Evolutionary conservation across 2,329 filamentous ascomycete genomes (phyloP), one percentile per base, ranked within the genome.

Genomic region (Aspergillus sp.): DNA sequence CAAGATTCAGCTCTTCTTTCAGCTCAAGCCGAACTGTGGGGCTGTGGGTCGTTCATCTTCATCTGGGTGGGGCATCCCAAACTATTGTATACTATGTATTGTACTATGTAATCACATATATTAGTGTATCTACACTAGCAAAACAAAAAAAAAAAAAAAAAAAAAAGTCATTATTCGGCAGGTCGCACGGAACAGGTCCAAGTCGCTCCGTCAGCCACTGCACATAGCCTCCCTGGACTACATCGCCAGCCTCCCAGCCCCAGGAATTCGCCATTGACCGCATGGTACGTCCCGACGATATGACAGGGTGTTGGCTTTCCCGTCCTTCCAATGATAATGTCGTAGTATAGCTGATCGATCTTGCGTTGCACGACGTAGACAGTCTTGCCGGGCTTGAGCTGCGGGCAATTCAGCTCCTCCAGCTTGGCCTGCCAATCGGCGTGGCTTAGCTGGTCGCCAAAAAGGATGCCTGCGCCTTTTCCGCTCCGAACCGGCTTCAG

Each of bases 201-300:
- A 1, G 37, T 27, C 6, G 33, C 42, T 2, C 47, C 45, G 28
- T 26, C 7, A 27, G 29, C 32, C 1, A 50, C 12, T 12, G 47
- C 47, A 33, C 40, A 47, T 7, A 50, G 4, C 30, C 53, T 41
- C 10, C 48, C 47, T 31, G 53, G 44, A 31, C 53, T 47, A 29
- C 52, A 40, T 39, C 53, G 50, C 58, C 55, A 59, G 33, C 40
- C 27, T 32, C 51, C 56, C 12, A 58, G 19, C 7, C 56, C 49
- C n/a, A 60, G 38, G 7, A 49, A 51, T 36, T 50, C 29, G 2
- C 56, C 56, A 33, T 59, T 46, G 2, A 51, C 35, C 12, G 46
- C 43, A 42, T 54, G 46, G 39, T 49, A 60, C 1, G 55, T 57
- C 5, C 53, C 54, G 29, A 61, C 49, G 13, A 56, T 39, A 45